Percentiles rank a stretch among this genome's conserved stretches.
phyloP scores from a whole-genome alignment of 192 early-diverging fungal species.

The Backusella psychrophila region DNA sequence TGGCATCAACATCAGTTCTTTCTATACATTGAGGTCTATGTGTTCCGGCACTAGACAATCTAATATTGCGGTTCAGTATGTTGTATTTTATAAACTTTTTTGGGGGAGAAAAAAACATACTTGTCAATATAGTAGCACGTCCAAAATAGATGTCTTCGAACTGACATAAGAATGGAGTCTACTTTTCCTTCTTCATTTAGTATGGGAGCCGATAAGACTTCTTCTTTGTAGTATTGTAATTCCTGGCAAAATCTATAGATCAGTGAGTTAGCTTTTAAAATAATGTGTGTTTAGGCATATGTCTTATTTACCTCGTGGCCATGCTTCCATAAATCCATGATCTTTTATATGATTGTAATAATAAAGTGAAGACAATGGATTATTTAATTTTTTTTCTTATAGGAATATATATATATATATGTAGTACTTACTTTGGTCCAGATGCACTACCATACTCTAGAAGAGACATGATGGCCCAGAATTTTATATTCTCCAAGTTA shows the following conservation, averaged over 20 bases:
- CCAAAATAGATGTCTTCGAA: constrained; percentile 48
- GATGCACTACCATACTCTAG: constrained; percentile 31
- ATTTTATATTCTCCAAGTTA: constrained; percentile 41
- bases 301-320: constrained; percentile 11
- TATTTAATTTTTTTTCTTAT: not conserved
- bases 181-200: constrained; percentile 38
- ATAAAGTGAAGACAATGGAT: not conserved
- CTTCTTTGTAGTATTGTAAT: constrained; percentile 47
- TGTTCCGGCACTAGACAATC: constrained; percentile 34
- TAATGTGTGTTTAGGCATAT: no score
- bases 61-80: not conserved
- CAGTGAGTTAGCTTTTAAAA: no score
- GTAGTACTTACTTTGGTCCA: constrained; percentile 15
- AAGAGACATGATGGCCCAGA: constrained; percentile 28
- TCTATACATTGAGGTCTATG: constrained; percentile 49
- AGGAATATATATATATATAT: not conserved
- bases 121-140: constrained; percentile 45
- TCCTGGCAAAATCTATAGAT: constrained; percentile 40
- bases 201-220: constrained; percentile 22
- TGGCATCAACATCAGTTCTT: constrained; percentile 39
- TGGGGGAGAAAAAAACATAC: constrained; percentile 13
- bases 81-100: not conserved
- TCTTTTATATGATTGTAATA: not conserved
- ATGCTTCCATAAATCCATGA: constrained; percentile 54
- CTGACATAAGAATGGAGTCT: constrained; percentile 28